Base-by-base conservation (phyloP, 2,329 filamentous ascomycete genomes). In the Calcarisporium arbuscula region DNA sequence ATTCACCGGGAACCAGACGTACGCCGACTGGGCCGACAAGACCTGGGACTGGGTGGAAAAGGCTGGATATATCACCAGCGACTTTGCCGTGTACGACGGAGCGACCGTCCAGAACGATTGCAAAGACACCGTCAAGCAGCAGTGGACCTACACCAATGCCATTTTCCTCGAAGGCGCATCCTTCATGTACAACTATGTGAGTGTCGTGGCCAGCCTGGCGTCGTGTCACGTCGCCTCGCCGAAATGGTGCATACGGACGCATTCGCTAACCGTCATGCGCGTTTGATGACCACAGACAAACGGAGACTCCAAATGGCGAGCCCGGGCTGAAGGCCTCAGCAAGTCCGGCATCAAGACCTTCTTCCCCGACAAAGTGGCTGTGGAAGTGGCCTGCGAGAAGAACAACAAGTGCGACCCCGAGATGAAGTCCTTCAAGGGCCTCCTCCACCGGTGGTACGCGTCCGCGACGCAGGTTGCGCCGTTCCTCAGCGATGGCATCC, bases 41-140 rank as follows among this genome's bases (percentile, higher is more conserved):
- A 62, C 66, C 3, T 82, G 67, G 61, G 62, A 76, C 32, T 82
- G 79, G 77, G 64, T 69, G 12, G 51, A 49, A 12, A 47, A 51
- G 2, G 56, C 73, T 3, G 66, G 67, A 2, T 60, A 74, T 34
- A 63, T 85, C 31, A 41, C 50, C 8, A 59, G 70, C 10, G 57
- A 66, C 5, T 82, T 72, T 52, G 70, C 73, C 38, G 68, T 82
- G 21, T 75, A 70, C 38, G 77, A 82, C 49, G 77, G 77, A 7
- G 67, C 65, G 1, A 58, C 72, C 34, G 59, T 68, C 19, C 53
- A 48, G 9, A 54, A 61, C 3, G 69, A 77, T 48, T 82, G 78
- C 54, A 65, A 60, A 4, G 49, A 61, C 21, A 57, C 75, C 40
- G 70, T 72, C 53, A 59, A 64, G 35, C 56, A 65, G 4, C 70